Evolutionary conservation across 345 rosid species (phyloP), one percentile per base, ranked within the genome.

Genomic region (Hirschfeldia incana): DNA sequence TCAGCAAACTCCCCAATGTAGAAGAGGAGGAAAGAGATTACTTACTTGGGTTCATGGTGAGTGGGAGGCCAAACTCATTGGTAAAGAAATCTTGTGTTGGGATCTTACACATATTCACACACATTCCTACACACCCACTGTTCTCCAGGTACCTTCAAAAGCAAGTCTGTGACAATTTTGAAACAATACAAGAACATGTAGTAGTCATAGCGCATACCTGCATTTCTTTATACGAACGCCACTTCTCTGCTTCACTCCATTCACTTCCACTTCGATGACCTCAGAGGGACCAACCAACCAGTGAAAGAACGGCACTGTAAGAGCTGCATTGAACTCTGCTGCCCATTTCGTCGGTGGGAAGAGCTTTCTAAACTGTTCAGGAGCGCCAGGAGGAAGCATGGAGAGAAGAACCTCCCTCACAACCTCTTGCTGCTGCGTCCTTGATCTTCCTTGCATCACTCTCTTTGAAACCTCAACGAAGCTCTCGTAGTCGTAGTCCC

Each of bases 21-120:
- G 53, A 12, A 74, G 36, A 10, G 65, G 26, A 75, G 32, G 36
- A 21, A 26, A 5, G 27, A 29, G 61, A 70, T 49, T 90, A 91
- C 98, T 15, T 34, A 65, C 69, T 91, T 1, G 98, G 97, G 59
- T 63, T 90, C 98, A 94, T 94, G 42, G 98, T 94, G 53, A 94
- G 84, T 63, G 98, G 98, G 58, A 94, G 95, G 33, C 98, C 98
- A 72, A 94, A 94, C 83, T 94, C 97, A 64, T 91, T 94, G 82
- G 98, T 92, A 85, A 94, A 94, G 93, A 94, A 94, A 87, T 94
- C 95, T 78, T 94, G 98, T 27, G 98, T 92, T 12, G 98, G 97
- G 70, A 94, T 87, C 83, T 91, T 94, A 84, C 98, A 92, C 98
- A 90, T 94, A 75, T 94, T 94, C 69, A 91, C 96, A 59, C 98